Evolutionary conservation across 768 basidiomycete genomes (phyloP).

Genomic region (Mycena venus): DNA sequence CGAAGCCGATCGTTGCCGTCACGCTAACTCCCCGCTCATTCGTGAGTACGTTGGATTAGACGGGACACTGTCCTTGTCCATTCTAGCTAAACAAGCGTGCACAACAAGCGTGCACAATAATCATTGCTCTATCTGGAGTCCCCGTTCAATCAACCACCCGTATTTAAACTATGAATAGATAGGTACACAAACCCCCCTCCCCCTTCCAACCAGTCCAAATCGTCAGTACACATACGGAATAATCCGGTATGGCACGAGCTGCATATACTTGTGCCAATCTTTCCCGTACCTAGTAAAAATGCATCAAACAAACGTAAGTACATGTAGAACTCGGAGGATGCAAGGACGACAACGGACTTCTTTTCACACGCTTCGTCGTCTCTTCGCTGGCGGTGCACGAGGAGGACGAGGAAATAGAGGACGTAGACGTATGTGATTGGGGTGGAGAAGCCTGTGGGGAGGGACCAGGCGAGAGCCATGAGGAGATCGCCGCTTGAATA

Average conservation of each 20-base stretch:
- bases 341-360: constrained; percentile 68
- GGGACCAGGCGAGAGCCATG: constrained; percentile 93
- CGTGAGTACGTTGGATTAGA: too few relatives aligned
- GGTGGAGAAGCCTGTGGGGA: constrained; percentile 93
- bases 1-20: too few relatives aligned
- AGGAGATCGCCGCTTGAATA: constrained; percentile 83
- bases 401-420: constrained; percentile 87
- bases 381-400: constrained; percentile 89
- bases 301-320: constrained; percentile 6
- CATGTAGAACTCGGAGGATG: background rate
- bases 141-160: too few relatives aligned
- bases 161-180: too few relatives aligned
- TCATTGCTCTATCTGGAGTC: too few relatives aligned
- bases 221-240: constrained; percentile 78
- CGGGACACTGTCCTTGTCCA: too few relatives aligned
- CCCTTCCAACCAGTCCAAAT: too few relatives aligned
- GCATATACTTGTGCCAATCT: constrained; percentile 85
- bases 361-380: constrained; percentile 93
- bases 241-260: constrained; percentile 79
- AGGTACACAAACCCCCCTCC: too few relatives aligned
- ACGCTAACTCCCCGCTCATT: too few relatives aligned
- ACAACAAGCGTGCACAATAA: too few relatives aligned
- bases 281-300: constrained; percentile 78
- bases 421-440: constrained; percentile 98
- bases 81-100: too few relatives aligned